A percentile compares a stretch with the other conserved stretches of the same genome.
phyloP scores from a whole-genome alignment of 306 rosid species.

The Quercus variabilis region DNA sequence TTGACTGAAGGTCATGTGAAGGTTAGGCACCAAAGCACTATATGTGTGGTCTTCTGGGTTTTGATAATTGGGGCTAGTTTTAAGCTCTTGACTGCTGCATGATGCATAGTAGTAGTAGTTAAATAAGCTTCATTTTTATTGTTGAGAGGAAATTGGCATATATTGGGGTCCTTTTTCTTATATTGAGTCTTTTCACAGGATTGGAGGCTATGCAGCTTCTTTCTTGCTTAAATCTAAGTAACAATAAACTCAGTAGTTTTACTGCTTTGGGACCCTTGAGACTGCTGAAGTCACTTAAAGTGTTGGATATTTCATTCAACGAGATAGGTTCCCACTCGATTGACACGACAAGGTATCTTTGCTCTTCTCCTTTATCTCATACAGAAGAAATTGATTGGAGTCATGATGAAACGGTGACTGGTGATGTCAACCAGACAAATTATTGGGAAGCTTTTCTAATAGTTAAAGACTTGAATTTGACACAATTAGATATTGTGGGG shows the following conservation, averaged over 20 bases:
- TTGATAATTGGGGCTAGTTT: neutral
- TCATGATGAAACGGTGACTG: slow-evolving; percentile 27
- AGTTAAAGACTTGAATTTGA: slow-evolving; percentile 55
- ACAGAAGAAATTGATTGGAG: slow-evolving; percentile 57
- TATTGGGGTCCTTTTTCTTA: neutral
- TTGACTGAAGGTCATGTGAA: neutral
- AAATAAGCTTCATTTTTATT: neutral
- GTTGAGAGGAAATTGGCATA: slow-evolving; percentile 2
- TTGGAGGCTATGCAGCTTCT: slow-evolving; percentile 91
- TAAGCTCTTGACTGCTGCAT: neutral
- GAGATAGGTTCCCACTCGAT: slow-evolving; percentile 66
- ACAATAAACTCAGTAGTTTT: slow-evolving; percentile 66
- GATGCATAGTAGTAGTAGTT: slow-evolving; percentile 1
- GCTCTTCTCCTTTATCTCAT: slow-evolving; percentile 69
- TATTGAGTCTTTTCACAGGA: slow-evolving; percentile 48
- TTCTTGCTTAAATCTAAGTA: slow-evolving; percentile 67
- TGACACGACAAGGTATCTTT: slow-evolving; percentile 71
- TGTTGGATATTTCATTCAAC: slow-evolving; percentile 63
- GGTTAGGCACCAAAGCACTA: neutral
- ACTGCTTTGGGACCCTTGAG: slow-evolving; percentile 71
- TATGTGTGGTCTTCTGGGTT: neutral
- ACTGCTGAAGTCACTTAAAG: slow-evolving; percentile 56
- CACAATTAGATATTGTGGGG: slow-evolving; percentile 57
- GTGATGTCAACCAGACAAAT: slow-evolving; percentile 19
- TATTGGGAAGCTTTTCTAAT: slow-evolving; percentile 76